These are phyloP conservation scores for Trypanosoma boissoni DNA, from an alignment of 208 protist species.

Conservation along the genomic window DNA sequence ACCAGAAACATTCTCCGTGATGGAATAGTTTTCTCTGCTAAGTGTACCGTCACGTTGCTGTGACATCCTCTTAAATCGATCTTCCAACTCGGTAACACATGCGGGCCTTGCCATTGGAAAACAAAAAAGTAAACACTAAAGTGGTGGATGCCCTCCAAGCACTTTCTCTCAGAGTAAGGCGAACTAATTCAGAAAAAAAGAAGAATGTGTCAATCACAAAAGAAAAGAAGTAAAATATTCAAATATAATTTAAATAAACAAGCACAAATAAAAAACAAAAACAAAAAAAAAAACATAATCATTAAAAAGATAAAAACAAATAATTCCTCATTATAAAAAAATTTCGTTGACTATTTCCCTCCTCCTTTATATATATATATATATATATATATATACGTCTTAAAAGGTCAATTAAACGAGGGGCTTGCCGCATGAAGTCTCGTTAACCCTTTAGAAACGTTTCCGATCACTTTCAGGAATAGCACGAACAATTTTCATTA, in stretches of 20 bases:
- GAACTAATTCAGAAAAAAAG: too few species aligned
- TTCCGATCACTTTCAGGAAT: slow-evolving; percentile 19
- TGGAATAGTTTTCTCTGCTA: too few species aligned
- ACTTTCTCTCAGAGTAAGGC: too few species aligned
- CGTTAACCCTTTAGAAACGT: slow-evolving; percentile 8
- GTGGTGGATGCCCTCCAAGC: not conserved
- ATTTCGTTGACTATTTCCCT: not conserved
- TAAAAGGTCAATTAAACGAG: not conserved
- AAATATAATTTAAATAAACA: not conserved
- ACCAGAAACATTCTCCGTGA: too few species aligned
- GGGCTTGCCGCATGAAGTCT: not conserved
- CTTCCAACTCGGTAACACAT: too few species aligned
- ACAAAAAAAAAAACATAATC: slow-evolving; percentile 2
- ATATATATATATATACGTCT: not conserved
- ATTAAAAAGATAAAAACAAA: not conserved
- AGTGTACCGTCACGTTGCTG: slow-evolving; percentile 11
- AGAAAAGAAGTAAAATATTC: too few species aligned
- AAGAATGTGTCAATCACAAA: too few species aligned
- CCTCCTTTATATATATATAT: not conserved
- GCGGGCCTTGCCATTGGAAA: too few species aligned
- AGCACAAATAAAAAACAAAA: slow-evolving; percentile 7
- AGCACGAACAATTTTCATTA: slow-evolving; percentile 57
- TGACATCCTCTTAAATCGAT: slow-evolving; percentile 21
- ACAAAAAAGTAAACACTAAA: slow-evolving; percentile 10
- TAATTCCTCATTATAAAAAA: slow-evolving; percentile 1